Base-by-base conservation (phyloP, 306 rosid genomes). In the Sophora flavescens region DNA sequence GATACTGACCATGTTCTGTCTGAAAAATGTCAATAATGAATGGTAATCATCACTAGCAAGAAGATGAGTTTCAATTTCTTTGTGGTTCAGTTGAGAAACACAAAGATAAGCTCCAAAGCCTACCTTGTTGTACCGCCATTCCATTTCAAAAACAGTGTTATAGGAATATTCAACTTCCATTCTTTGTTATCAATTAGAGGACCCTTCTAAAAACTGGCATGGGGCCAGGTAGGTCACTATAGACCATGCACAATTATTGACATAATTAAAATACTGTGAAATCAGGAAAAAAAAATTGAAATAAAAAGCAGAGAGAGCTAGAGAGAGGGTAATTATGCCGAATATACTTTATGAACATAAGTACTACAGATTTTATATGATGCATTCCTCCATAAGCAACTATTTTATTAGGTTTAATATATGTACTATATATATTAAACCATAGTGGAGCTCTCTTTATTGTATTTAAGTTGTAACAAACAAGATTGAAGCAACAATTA, bases 21-120 rank as follows among this genome's bases (percentile, higher is more conserved):
- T 4, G 77, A 58, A 71, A 57, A 77, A 45, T 77, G 69, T 51
- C 79, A 82, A 70, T 68, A 70, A 75, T 38, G 50, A 45, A 4
- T 28, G n/a, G 54, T 38, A 38, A 74, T 76, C 59, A 80, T 76
- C 73, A 52, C 83, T 61, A 26, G 30, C 53, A 72, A 76, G 74
- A 80, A 80, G 47, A 35, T 66, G 33, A 69, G 56, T 13, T 80
- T 33, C 76, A 71, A 45, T 72, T 44, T 36, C 30, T 0, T 36
- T 80, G 39, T 59, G 77, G 77, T 80, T 22, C 60, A 71, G 0
- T 84, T 68, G 70, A 50, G 45, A 70, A 50, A 41, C 77, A 48
- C 70, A 74, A 39, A 72, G 8, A 14, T 63, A 26, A 68, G 14
- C 33, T 59, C 35, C 13, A 28, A 53, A 59, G 14, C 67, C 52